phyloP scores from a whole-genome alignment of 2,329 filamentous ascomycete genomes.

The Diatrype stigma region DNA sequence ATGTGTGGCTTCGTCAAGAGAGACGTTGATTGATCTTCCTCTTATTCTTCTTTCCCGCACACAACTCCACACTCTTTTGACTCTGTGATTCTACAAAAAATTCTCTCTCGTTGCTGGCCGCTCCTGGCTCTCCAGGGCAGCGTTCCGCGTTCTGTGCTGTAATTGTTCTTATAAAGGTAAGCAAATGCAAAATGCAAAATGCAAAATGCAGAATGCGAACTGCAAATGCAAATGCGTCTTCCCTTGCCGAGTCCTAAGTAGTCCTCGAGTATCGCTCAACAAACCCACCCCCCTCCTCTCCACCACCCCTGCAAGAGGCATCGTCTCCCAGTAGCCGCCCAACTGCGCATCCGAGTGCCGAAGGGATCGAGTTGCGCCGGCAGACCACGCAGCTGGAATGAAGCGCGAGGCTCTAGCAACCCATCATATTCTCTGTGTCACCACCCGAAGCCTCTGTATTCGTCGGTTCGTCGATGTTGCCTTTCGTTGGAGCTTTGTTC shows the following conservation, averaged over 20 bases:
- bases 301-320: background rate
- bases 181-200: slow-evolving; percentile 6
- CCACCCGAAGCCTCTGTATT: background rate
- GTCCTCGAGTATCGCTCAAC: background rate
- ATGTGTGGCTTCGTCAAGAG: slow-evolving; percentile 1
- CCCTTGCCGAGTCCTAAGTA: background rate
- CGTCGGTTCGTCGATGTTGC: background rate
- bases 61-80: slow-evolving; percentile 40
- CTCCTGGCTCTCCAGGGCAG: slow-evolving; percentile 45
- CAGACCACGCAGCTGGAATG: background rate
- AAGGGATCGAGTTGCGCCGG: background rate
- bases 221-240: background rate
- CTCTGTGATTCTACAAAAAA: slow-evolving; percentile 28
- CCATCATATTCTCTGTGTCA: background rate
- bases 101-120: slow-evolving; percentile 32
- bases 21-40: slow-evolving; percentile 25
- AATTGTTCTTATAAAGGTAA: slow-evolving; percentile 32
- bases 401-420: background rate
- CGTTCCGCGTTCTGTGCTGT: slow-evolving; percentile 35
- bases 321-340: background rate
- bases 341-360: background rate
- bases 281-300: background rate
- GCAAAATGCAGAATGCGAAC: background rate
- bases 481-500: background rate
- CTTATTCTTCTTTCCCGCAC: slow-evolving; percentile 28